phyloP scores from a whole-genome alignment of 768 basidiomycete species.

The Lentinula guzmanii region DNA sequence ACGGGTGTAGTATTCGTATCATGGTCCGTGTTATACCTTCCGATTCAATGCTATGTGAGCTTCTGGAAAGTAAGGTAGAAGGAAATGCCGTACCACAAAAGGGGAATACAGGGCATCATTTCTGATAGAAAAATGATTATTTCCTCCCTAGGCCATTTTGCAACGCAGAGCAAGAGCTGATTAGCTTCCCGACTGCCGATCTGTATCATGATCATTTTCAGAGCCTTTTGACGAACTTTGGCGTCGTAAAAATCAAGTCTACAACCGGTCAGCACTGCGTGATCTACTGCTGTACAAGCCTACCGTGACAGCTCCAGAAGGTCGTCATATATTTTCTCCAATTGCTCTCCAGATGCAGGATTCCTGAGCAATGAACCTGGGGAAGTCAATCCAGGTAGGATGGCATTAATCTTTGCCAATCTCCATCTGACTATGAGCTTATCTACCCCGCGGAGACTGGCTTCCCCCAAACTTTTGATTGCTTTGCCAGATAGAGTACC shows the following conservation, averaged over 20 bases:
- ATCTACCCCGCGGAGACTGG: constrained; percentile 14
- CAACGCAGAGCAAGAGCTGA: constrained; percentile 8
- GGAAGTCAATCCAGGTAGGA: constrained; percentile 2
- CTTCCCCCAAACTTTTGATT: constrained; percentile 15
- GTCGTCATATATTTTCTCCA: constrained; percentile 12
- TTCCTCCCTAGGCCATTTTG: constrained; percentile 10
- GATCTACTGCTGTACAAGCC: neutral
- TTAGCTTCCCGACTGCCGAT: constrained; percentile 10
- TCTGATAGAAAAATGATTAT: constrained; percentile 11
- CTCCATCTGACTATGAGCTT: constrained; percentile 10
- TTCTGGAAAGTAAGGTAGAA: neutral
- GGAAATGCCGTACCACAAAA: constrained; percentile 4
- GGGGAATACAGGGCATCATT: constrained; percentile 9
- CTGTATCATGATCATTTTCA: constrained; percentile 12
- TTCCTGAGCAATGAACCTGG: neutral
- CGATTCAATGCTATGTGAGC: neutral
- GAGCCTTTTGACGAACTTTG: constrained; percentile 10
- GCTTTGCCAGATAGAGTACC: constrained; percentile 15
- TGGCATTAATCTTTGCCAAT: constrained; percentile 9
- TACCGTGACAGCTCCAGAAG: constrained; percentile 12
- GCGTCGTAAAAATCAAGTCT: constrained; percentile 10
- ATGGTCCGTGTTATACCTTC: neutral
- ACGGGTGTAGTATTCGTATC: neutral
- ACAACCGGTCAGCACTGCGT: neutral
- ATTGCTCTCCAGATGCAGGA: neutral